Evolutionary conservation across 176 grass and related monocot genomes (phyloP), one percentile per base, ranked within the genome.

Genomic region (Alloteropsis semialata): DNA sequence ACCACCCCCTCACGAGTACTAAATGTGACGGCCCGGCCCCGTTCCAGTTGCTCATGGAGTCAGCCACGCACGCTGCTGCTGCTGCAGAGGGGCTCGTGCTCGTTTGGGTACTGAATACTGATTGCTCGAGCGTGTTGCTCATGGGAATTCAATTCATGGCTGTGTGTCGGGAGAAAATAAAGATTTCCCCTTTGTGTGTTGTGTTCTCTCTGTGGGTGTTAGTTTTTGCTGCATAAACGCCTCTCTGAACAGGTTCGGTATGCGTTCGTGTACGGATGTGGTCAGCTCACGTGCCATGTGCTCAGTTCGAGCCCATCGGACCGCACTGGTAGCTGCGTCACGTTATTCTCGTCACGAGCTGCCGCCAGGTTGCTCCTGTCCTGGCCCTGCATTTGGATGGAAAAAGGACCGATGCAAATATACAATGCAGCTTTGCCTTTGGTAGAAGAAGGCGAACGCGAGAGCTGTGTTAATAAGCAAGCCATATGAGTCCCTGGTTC

Each of bases 1-100:
- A 82, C 63, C n/a, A n/a, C 36, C 27, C 72, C 43, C 28, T 89
- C 88, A 89, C 75, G 88, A 72, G 77, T 50, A 85, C 8, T 84
- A 55, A 78, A 88, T 84, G 73, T 62, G 36, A 36, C 34, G 34
- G 34, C 34, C 3, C 19, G 36, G 14, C 19, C 37, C 55, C 55
- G 21, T 36, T 17, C 37, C 25, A 34, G 17, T n/a, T 37, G 17
- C 25, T 30, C 38, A 34, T n/a, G n/a, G n/a, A n/a, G n/a, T n/a
- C n/a, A n/a, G n/a, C n/a, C 12, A 33, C 34, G 34, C 45, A 17
- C 8, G 67, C 0, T 21, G 39, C 49, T 10, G 5, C 7, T 18
- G 8, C 8, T 15, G 66, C 32, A 6, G 18, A 10, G 45, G 12
- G 13, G 1, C 34, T 2, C 3, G 3, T 5, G 34, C 3, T 36